Evolutionary conservation across 805 yeast genomes (phyloP).

Genomic region (Ogataea ramenticola): DNA sequence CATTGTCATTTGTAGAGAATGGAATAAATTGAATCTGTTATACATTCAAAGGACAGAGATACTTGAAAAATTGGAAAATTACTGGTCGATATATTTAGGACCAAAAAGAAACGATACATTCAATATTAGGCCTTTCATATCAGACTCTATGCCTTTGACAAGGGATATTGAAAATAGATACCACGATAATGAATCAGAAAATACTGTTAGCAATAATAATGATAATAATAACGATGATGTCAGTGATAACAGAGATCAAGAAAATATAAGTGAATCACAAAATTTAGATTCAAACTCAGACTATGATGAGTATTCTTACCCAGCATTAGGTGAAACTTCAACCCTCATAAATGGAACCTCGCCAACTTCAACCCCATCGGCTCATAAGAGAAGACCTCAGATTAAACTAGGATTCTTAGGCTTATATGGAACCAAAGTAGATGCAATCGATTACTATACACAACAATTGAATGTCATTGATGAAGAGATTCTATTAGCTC

Average conservation of each 20-base stretch:
- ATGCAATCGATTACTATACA: conserved; percentile 74
- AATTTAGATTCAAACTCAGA: conserved; percentile 14
- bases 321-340: conserved; percentile 1
- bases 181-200: conserved; percentile 14
- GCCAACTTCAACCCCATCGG: conserved; percentile 9
- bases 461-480: conserved; percentile 64
- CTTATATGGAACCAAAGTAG: conserved; percentile 60
- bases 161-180: conserved; percentile 10
- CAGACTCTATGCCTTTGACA: conserved; percentile 17
- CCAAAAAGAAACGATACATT: conserved; percentile 18
- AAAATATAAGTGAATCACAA: not conserved
- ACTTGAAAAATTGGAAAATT: conserved; percentile 52
- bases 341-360: not conserved
- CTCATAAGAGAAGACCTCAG: conserved; percentile 46
- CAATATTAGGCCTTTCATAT: conserved; percentile 19
- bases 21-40: conserved; percentile 66
- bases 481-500: conserved; percentile 55
- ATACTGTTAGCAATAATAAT: no score
- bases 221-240: not conserved
- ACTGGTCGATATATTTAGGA: conserved; percentile 66
- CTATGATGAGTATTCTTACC: conserved; percentile 9
- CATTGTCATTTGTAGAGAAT: conserved; percentile 77
- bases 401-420: conserved; percentile 57
- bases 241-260: no score
- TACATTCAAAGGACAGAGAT: conserved; percentile 51